A percentile compares a stretch with the other conserved stretches of the same genome.
phyloP scores from a whole-genome alignment of 2,329 filamentous ascomycete species.

The Penicillium sp. region DNA sequence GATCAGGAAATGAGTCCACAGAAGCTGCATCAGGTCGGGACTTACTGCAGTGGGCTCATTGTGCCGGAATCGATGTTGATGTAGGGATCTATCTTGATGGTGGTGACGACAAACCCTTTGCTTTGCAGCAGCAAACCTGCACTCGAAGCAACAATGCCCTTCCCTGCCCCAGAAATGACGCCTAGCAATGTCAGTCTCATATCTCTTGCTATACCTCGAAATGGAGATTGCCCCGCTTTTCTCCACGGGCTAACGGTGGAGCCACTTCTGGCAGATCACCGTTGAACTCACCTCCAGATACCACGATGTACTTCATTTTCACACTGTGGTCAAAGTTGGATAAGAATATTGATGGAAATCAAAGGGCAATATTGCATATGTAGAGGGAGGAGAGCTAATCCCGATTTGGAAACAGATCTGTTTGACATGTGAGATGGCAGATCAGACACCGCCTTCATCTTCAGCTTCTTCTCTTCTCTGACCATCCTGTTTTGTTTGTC shows the following conservation, averaged over 20 bases:
- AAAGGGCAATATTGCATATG: background rate
- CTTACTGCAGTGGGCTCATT: slow-evolving; percentile 40
- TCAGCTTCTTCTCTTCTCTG: background rate
- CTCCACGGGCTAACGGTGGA: background rate
- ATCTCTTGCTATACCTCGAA: background rate
- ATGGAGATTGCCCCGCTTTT: slow-evolving; percentile 1
- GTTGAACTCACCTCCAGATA: slow-evolving; percentile 58
- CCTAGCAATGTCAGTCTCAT: slow-evolving; percentile 21
- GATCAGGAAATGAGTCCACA: background rate
- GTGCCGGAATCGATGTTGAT: slow-evolving; percentile 68
- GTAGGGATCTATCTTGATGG: slow-evolving; percentile 52
- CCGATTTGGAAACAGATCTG: background rate
- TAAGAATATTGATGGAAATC: background rate
- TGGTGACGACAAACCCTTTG: slow-evolving; percentile 22
- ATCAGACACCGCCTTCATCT: background rate
- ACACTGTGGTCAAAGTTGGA: background rate
- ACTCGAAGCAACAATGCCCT: slow-evolving; percentile 57
- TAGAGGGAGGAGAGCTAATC: background rate
- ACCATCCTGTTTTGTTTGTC: background rate
- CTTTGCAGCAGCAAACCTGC: slow-evolving; percentile 27
- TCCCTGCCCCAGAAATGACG: slow-evolving; percentile 46
- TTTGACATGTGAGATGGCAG: background rate
- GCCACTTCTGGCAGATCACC: background rate
- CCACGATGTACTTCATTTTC: slow-evolving; percentile 72
- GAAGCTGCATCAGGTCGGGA: background rate